These are phyloP conservation scores for Colletotrichum noveboracense DNA, from an alignment of 2,329 filamentous ascomycete genomes.

Conservation along the genomic window DNA sequence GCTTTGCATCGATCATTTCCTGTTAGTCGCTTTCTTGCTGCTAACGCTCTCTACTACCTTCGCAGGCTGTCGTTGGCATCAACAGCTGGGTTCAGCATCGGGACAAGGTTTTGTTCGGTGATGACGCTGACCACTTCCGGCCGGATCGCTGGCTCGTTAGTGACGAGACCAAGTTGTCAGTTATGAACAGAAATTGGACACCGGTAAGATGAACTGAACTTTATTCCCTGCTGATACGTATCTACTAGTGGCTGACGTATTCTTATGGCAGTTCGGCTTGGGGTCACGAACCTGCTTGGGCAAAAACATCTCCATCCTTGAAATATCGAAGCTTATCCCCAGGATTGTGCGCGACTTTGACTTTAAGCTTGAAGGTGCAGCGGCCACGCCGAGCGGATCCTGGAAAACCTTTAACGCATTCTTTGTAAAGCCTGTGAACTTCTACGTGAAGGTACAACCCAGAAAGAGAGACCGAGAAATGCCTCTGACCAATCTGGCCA, in stretches of 20 bases:
- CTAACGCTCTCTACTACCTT: neutral
- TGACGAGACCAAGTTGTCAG: constrained; percentile 26
- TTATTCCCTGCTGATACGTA: constrained; percentile 21
- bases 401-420: constrained; percentile 44
- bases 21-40: neutral
- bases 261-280: constrained; percentile 39
- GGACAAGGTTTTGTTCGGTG: constrained; percentile 34
- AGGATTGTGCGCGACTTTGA: constrained; percentile 37
- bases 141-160: constrained; percentile 47
- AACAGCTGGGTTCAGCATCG: constrained; percentile 41
- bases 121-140: constrained; percentile 38
- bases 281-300: constrained; percentile 49
- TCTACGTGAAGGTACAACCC: constrained; percentile 32
- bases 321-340: constrained; percentile 48
- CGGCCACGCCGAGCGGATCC: neutral
- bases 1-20: neutral
- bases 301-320: constrained; percentile 46
- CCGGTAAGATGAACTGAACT: neutral
- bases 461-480: neutral
- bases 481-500: neutral
- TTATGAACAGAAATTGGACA: constrained; percentile 28
- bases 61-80: constrained; percentile 35
- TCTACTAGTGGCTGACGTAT: neutral
- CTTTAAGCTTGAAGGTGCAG: constrained; percentile 28
- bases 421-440: constrained; percentile 48